Evolutionary conservation across 257 asterid species (phyloP).

Genomic region (Lantana camara): DNA sequence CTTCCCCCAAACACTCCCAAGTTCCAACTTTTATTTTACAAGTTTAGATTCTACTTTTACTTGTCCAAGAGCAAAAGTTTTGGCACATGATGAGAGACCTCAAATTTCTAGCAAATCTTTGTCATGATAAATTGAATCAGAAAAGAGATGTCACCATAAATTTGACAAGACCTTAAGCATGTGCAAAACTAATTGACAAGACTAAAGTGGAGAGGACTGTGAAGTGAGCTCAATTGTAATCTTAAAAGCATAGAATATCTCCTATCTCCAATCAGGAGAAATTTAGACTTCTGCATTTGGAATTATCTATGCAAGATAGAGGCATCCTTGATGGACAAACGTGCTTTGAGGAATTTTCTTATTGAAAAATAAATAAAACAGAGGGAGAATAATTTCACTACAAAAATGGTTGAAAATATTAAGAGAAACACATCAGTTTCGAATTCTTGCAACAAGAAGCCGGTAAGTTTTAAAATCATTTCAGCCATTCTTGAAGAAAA

Average conservation of each 20-base stretch:
- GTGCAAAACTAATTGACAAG: neutral
- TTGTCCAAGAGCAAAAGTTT: too few species aligned
- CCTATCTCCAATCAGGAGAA: neutral
- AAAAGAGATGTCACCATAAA: neutral
- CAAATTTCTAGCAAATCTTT: neutral
- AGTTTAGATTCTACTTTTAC: too few species aligned
- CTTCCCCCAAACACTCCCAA: too few species aligned
- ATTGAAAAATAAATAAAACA: neutral
- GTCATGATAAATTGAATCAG: neutral
- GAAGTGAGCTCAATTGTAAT: too few species aligned
- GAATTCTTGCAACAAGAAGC: neutral
- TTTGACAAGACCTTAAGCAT: neutral
- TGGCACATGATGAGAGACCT: too few species aligned
- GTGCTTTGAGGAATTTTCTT: neutral
- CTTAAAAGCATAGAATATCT: too few species aligned
- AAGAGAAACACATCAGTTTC: neutral
- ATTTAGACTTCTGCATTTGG: neutral
- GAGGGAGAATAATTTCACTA: slow-evolving; percentile 10
- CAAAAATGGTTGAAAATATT: neutral
- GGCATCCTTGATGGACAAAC: neutral
- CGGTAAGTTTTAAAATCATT: neutral
- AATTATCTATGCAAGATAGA: neutral
- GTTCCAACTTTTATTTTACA: too few species aligned
- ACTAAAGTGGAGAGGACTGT: too few species aligned
- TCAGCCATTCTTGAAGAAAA: neutral